These are phyloP conservation scores for Basipetospora chlamydospora DNA, from an alignment of 2,329 filamentous ascomycete species.

Conservation along the genomic window DNA sequence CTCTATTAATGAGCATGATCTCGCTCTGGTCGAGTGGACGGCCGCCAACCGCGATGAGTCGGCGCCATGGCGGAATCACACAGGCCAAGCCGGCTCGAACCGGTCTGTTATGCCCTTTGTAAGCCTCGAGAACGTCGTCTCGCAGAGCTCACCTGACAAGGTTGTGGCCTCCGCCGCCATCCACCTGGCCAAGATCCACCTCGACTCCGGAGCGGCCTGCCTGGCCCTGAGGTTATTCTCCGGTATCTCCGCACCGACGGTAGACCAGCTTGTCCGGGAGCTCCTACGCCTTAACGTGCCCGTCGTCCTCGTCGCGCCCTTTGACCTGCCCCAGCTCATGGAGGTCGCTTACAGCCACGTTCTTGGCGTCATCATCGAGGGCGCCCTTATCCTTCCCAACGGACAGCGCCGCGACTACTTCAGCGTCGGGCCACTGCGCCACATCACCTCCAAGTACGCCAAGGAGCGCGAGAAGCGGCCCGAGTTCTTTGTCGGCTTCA, in stretches of 20 bases:
- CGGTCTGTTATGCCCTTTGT: conserved; percentile 5
- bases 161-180: conserved; percentile 1
- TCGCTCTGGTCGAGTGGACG: conserved; percentile 4
- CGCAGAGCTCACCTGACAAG: background rate
- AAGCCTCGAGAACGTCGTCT: conserved; percentile 1
- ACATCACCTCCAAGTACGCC: conserved; percentile 15
- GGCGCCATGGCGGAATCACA: conserved; percentile 4
- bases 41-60: conserved; percentile 3
- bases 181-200: conserved; percentile 3
- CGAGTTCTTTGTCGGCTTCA: conserved; percentile 22
- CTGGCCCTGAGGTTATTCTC: background rate
- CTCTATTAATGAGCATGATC: conserved; percentile 3
- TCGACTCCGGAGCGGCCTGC: conserved; percentile 3
- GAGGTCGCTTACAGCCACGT: conserved; percentile 8
- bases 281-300: conserved; percentile 5
- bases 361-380: conserved; percentile 24
- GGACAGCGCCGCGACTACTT: conserved; percentile 28
- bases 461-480: conserved; percentile 16
- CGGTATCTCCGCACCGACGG: background rate
- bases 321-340: conserved; percentile 1
- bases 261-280: conserved; percentile 2
- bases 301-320: conserved; percentile 3
- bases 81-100: background rate
- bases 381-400: conserved; percentile 24
- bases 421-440: conserved; percentile 20